A percentile compares a stretch with the other conserved stretches of the same genome.
phyloP scores from a whole-genome alignment of 129 eudicot species.

The Rutidosis leptorrhynchoides region DNA sequence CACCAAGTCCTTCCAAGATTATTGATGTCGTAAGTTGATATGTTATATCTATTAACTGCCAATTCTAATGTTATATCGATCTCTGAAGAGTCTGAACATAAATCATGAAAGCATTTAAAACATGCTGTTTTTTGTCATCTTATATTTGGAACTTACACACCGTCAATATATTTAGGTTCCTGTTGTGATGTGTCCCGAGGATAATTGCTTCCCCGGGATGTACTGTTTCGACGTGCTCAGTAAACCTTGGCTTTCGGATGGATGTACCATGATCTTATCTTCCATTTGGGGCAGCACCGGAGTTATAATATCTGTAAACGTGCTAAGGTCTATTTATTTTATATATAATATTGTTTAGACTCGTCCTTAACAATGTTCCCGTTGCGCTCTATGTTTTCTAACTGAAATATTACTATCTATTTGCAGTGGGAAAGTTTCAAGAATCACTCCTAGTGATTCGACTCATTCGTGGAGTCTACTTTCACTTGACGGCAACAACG shows the following conservation, averaged over 20 bases:
- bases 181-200: conserved; percentile 83
- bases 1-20: conserved; percentile 42
- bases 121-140: background rate
- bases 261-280: conserved; percentile 68
- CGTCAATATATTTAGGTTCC: conserved; percentile 52
- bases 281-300: conserved; percentile 87
- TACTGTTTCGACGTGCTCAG: conserved; percentile 49
- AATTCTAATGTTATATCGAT: conserved; percentile 6
- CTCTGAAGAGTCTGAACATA: background rate
- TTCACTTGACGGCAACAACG: conserved; percentile 67
- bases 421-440: conserved; percentile 76
- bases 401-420: conserved; percentile 20
- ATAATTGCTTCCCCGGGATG: conserved; percentile 90
- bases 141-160: conserved; percentile 2
- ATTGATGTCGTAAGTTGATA: conserved; percentile 69
- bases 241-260: conserved; percentile 96
- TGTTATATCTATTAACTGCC: background rate
- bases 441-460: conserved; percentile 67
- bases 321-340: no score
- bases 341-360: conserved; percentile 17
- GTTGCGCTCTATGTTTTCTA: conserved; percentile 11
- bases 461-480: conserved; percentile 78
- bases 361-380: background rate
- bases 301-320: conserved; percentile 66
- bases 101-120: background rate